These are phyloP conservation scores for Ceraceosorus guamensis DNA, from an alignment of 1,284 basidiomycete species.

Conservation along the genomic window DNA sequence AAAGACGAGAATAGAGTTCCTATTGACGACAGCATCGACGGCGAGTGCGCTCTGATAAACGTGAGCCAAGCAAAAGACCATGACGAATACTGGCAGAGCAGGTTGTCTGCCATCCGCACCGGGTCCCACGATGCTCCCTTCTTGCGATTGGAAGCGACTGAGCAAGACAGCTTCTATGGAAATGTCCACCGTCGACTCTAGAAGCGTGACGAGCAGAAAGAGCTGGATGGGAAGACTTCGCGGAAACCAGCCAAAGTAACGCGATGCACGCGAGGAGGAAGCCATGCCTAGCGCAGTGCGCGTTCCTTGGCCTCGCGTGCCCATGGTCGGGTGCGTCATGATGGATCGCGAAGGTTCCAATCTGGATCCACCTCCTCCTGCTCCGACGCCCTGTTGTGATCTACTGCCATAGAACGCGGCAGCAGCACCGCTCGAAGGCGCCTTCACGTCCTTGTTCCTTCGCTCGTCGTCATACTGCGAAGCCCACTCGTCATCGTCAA, in stretches of 20 bases:
- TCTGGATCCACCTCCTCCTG: too few species aligned
- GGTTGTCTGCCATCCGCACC: constrained; percentile 3
- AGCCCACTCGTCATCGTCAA: not conserved
- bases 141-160: constrained; percentile 19
- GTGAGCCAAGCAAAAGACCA: constrained; percentile 36
- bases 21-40: constrained; percentile 32
- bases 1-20: constrained; percentile 36
- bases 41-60: constrained; percentile 33
- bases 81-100: constrained; percentile 33
- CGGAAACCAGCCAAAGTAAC: constrained; percentile 24
- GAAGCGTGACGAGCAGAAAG: constrained; percentile 33
- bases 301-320: too few species aligned
- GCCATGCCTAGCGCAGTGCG: too few species aligned
- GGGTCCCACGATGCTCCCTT: not conserved
- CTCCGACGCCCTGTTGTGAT: too few species aligned
- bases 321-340: not conserved
- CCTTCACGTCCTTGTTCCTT: not conserved
- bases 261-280: not conserved
- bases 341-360: not conserved
- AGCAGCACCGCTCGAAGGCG: not conserved
- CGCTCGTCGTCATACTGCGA: not conserved
- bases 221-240: constrained; percentile 24
- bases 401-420: too few species aligned
- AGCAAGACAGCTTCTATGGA: constrained; percentile 35
- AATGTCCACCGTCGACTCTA: constrained; percentile 30